Evolutionary conservation across 2,329 filamentous ascomycete species (phyloP), one percentile per base, ranked within the genome.

Genomic region (Sporothrix sp.): DNA sequence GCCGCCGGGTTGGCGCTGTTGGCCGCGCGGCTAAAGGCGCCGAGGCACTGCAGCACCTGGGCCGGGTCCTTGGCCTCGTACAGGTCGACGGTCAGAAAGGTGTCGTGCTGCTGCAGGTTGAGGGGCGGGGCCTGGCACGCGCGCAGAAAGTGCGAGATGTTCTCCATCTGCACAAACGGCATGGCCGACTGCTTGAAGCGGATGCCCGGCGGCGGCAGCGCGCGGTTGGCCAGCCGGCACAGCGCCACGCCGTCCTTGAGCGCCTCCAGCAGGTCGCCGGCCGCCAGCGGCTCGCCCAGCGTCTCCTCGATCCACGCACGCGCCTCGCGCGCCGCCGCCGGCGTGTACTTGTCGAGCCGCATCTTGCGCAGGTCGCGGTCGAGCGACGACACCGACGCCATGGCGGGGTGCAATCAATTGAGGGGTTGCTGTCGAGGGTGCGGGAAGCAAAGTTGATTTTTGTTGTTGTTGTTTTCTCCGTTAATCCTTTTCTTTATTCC

Each of bases 81-180:
- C 43, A 98, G 75, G 68, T 98, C 93, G 65, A 98, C 91, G 5
- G 93, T 98, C 54, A 97, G 81, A 69, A 98, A 98, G 58, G 90
- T 82, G 68, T 98, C 93, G 71, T 98, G 93, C 40, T 90, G 83
- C 52, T 87, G 89, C 53, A 98, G 81, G 66, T 83, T 90, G 48
- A 98, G 73, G 0, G 93, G 93, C 23, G 86, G 80, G 46, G 79
- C 73, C 67, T 95, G 87, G 71, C 90, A 95, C 54, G 88, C 89
- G 62, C 80, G 82, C 49, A 98, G 80, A 69, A 96, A 98, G 63
- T 95, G 87, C 4, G 90, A 94, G 63, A 98, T 96, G 65, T 98
- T 98, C 67, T 98, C 93, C 90, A 97, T 97, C 68, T 98, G 93
- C 36, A 97, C 91, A 65, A 98, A 98, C 0, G 93, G 93, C 91